Evolutionary conservation across 2,329 filamentous ascomycete species (phyloP).

Genomic region (Chaetomium globosum): DNA sequence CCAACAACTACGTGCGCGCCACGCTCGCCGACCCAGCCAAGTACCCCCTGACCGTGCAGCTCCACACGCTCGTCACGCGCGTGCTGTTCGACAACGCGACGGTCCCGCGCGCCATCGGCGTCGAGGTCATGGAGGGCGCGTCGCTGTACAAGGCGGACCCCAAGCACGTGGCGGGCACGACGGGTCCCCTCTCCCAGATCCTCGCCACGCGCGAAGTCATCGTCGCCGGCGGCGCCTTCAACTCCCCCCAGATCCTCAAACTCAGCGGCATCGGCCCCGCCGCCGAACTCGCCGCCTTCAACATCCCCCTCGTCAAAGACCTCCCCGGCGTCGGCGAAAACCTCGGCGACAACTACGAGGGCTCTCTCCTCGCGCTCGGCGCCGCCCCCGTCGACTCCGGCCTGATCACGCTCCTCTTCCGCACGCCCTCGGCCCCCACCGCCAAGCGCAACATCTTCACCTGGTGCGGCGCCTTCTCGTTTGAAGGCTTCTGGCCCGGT

Average conservation of each 20-base stretch:
- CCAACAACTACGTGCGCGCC: constrained; percentile 48
- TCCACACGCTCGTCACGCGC: constrained; percentile 44
- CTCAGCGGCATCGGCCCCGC: constrained; percentile 48
- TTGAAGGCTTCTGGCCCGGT: constrained; percentile 43
- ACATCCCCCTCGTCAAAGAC: constrained; percentile 57
- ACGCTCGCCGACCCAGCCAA: constrained; percentile 43
- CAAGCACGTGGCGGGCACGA: constrained; percentile 39
- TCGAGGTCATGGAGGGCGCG: constrained; percentile 48
- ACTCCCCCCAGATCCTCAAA: constrained; percentile 43
- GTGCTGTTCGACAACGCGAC: constrained; percentile 44
- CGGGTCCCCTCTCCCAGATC: constrained; percentile 33
- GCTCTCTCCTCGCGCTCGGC: constrained; percentile 46
- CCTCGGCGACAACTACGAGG: constrained; percentile 59
- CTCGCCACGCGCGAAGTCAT: constrained; percentile 51
- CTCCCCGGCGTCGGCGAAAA: constrained; percentile 64
- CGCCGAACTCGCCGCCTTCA: constrained; percentile 44
- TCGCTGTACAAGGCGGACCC: constrained; percentile 49
- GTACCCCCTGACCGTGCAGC: constrained; percentile 49
- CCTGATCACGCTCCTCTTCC: constrained; percentile 38
- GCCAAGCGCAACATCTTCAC: constrained; percentile 40
- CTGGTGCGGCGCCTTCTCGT: constrained; percentile 41
- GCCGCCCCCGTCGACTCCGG: constrained; percentile 39
- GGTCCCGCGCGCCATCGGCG: constrained; percentile 44
- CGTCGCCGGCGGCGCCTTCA: constrained; percentile 49
- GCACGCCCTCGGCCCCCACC: constrained; percentile 38